A percentile compares a stretch with the other conserved stretches of the same genome.
Conservation (phyloP, 768 basidiomycete genomes). For the Cystoderma amianthinum region DNA sequence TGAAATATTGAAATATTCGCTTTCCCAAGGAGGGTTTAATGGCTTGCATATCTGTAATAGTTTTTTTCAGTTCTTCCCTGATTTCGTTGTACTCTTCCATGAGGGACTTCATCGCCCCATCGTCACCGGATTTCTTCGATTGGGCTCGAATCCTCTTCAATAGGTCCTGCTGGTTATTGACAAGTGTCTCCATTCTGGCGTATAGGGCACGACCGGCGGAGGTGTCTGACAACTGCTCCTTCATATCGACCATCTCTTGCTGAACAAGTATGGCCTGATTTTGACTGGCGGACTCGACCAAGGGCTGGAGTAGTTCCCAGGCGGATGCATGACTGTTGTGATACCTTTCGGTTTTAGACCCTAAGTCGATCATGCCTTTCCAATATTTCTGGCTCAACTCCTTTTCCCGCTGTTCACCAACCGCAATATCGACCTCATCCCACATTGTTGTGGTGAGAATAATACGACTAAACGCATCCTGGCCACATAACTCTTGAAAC, state of each 20-base stretch:
- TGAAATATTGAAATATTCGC: too few species aligned
- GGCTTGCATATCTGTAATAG: constrained; percentile 11
- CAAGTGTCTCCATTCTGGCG: constrained; percentile 12
- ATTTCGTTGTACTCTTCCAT: constrained; percentile 6
- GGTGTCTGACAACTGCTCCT: constrained; percentile 18
- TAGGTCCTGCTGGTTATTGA: constrained; percentile 16
- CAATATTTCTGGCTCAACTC: background rate
- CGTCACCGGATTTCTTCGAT: constrained; percentile 6
- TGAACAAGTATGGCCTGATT: constrained; percentile 17
- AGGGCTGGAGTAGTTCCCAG: constrained; percentile 14
- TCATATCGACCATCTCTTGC: constrained; percentile 22
- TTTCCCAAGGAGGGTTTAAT: too few species aligned
- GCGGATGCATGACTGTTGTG: constrained; percentile 13
- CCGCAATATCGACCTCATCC: background rate
- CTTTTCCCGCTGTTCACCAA: constrained; percentile 1
- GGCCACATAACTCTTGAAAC: constrained; percentile 1
- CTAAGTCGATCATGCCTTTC: background rate
- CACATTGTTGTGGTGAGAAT: background rate
- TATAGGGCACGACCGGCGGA: constrained; percentile 21
- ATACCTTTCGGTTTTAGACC: constrained; percentile 12
- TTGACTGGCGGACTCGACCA: constrained; percentile 5
- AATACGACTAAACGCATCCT: background rate
- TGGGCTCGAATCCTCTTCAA: constrained; percentile 8
- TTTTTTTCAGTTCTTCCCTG: constrained; percentile 10
- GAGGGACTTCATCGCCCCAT: constrained; percentile 6